phyloP scores from a whole-genome alignment of 768 basidiomycete genomes.

The Leccinum uliginosum region DNA sequence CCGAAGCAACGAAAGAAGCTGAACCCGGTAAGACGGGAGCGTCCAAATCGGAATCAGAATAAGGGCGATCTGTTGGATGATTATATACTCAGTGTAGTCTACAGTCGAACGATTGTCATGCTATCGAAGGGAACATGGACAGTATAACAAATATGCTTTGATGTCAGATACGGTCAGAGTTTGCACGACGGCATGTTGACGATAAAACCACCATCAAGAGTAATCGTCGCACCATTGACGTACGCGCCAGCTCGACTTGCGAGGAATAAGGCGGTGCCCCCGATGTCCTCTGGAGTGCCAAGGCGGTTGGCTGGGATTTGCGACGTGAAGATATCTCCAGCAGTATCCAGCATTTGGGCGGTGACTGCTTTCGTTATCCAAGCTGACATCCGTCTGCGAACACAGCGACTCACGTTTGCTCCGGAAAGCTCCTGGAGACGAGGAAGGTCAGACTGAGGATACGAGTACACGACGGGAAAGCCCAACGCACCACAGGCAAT shows the following conservation, averaged over 20 bases:
- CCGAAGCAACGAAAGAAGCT: constrained; percentile 2
- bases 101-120: not conserved
- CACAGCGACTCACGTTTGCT: constrained; percentile 36
- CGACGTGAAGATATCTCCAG: constrained; percentile 40
- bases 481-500: constrained; percentile 52
- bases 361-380: constrained; percentile 40
- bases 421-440: constrained; percentile 32
- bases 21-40: not conserved
- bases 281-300: constrained; percentile 62
- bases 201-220: constrained; percentile 56
- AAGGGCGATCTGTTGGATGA: not conserved
- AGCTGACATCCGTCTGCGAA: not conserved
- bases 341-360: constrained; percentile 43
- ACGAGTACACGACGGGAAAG: not conserved
- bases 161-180: constrained; percentile 20
- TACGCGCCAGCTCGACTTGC: constrained; percentile 56
- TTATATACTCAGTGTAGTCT: constrained; percentile 3
- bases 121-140: not conserved
- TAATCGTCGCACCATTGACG: constrained; percentile 60
- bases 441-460: not conserved
- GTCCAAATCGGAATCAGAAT: constrained; percentile 3
- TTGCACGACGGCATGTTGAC: constrained; percentile 37
- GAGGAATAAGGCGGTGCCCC: constrained; percentile 58
- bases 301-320: constrained; percentile 49
- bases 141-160: not conserved